Conservation (phyloP, 148 eudicot species). For the Chenopodium berlandieri region DNA sequence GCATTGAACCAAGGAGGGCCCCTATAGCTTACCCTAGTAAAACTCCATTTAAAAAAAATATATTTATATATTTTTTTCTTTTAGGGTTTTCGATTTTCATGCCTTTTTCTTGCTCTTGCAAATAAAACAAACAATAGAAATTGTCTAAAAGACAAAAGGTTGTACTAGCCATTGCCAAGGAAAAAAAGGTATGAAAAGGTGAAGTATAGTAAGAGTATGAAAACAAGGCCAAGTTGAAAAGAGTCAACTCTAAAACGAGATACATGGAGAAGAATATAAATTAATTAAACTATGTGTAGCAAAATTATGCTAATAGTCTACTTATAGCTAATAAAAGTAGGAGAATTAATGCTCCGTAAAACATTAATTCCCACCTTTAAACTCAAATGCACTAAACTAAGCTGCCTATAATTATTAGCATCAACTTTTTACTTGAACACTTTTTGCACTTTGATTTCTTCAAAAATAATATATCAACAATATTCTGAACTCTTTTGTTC, state of each 20-base stretch:
- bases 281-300: not conserved
- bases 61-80: not conserved
- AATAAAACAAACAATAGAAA: conserved; percentile 3
- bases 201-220: conserved; percentile 20
- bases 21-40: not conserved
- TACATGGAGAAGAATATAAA: conserved; percentile 17
- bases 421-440: not conserved
- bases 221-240: conserved; percentile 38
- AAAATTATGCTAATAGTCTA: conserved; percentile 8
- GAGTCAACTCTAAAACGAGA: conserved; percentile 35
- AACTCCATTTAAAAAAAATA: not conserved
- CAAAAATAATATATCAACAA: not conserved
- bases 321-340: conserved; percentile 15
- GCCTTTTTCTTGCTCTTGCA: not conserved
- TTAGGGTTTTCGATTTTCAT: not conserved
- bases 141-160: conserved; percentile 13
- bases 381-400: conserved; percentile 6
- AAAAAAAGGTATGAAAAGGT: conserved; percentile 12
- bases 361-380: conserved; percentile 25
- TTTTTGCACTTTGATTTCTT: not conserved
- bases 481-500: not conserved
- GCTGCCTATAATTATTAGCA: not conserved
- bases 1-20: not conserved
- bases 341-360: not conserved
- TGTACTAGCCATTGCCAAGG: not conserved